Evolutionary conservation across 495 filamentous ascomycete genomes (phyloP).

Genomic region (Neurospora pannonica): DNA sequence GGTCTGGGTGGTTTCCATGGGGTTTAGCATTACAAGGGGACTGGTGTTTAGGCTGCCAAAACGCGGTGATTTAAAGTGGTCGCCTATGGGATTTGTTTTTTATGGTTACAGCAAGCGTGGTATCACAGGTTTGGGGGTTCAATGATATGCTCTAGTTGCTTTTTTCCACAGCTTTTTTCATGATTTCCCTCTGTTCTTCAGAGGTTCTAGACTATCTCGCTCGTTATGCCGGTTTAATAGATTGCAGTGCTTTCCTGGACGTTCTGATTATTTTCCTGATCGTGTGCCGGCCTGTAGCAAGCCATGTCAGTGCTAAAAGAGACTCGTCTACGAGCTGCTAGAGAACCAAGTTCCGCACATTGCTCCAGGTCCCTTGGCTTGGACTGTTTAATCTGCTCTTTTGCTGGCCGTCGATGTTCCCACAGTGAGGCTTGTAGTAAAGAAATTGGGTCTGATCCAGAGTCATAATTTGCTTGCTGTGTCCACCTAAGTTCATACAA

Average conservation of each 20-base stretch:
- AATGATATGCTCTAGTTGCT: background rate
- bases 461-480: background rate
- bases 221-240: background rate
- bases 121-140: background rate
- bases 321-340: background rate
- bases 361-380: background rate
- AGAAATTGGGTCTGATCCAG: background rate
- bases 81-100: background rate
- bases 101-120: background rate
- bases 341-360: background rate
- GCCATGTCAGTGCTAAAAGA: background rate
- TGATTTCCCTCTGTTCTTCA: background rate
- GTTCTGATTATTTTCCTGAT: background rate
- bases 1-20: background rate
- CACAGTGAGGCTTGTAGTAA: background rate
- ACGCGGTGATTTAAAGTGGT: background rate
- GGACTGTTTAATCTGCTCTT: background rate
- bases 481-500: background rate
- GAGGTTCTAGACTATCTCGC: background rate
- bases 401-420: background rate
- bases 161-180: too few relatives aligned
- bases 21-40: background rate
- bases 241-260: background rate
- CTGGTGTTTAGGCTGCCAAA: background rate
- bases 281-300: background rate